These are phyloP conservation scores for Aspergillus panamensis DNA, from an alignment of 495 filamentous ascomycete species.

Conservation along the genomic window DNA sequence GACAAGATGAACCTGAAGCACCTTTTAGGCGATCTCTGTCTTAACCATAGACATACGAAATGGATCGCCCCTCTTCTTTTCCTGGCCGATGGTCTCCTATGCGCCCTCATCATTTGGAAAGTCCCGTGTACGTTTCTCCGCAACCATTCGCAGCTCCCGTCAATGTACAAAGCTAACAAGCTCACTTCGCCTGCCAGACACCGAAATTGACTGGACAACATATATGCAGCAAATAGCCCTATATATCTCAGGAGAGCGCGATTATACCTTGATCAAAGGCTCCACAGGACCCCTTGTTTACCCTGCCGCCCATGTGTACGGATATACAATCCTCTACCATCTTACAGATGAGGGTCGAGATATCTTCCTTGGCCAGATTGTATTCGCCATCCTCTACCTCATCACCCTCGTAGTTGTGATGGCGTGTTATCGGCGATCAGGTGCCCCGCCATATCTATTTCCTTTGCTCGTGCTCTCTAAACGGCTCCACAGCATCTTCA, in stretches of 20 bases:
- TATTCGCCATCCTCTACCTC: slow-evolving; percentile 79
- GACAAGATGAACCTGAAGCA: slow-evolving; percentile 22
- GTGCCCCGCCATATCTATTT: slow-evolving; percentile 83
- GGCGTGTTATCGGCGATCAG: slow-evolving; percentile 73
- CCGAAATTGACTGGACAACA: slow-evolving; percentile 95
- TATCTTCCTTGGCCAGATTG: slow-evolving; percentile 72
- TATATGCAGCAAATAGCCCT: slow-evolving; percentile 93
- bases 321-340: slow-evolving; percentile 74
- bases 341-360: slow-evolving; percentile 73
- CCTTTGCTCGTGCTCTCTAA: slow-evolving; percentile 87
- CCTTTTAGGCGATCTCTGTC: slow-evolving; percentile 19
- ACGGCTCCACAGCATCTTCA: slow-evolving; percentile 86
- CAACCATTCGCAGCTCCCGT: slow-evolving; percentile 6
- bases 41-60: slow-evolving; percentile 53
- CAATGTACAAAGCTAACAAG: slow-evolving; percentile 2
- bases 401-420: slow-evolving; percentile 70
- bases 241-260: slow-evolving; percentile 76
- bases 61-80: slow-evolving; percentile 68
- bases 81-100: slow-evolving; percentile 69
- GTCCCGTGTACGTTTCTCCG: slow-evolving; percentile 67
- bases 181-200: slow-evolving; percentile 57
- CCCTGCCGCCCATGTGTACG: slow-evolving; percentile 88
- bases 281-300: slow-evolving; percentile 92
- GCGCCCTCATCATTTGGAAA: slow-evolving; percentile 72
- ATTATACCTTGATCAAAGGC: slow-evolving; percentile 82